These are phyloP conservation scores for Annona cherimola DNA, from an alignment of 164 flowering plant genomes.

Conservation along the genomic window DNA sequence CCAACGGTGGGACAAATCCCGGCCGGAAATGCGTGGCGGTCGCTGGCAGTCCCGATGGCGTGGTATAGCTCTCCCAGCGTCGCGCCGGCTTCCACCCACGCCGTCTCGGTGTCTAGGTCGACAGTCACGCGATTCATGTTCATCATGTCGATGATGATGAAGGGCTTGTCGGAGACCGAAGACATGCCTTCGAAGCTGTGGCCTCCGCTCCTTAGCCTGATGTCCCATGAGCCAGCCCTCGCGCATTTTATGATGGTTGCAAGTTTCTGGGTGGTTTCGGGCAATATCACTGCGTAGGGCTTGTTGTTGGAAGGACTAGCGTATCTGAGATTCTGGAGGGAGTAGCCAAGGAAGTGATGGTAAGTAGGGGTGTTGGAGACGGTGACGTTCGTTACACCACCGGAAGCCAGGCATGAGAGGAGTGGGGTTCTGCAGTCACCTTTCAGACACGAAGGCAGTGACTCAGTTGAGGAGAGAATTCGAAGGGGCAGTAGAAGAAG, in stretches of 20 bases:
- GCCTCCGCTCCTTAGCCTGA: slow-evolving; percentile 4
- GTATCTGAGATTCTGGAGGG: slow-evolving; percentile 4
- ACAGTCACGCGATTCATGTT: slow-evolving; percentile 1
- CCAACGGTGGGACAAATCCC: slow-evolving; percentile 9
- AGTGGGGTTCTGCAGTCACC: not conserved
- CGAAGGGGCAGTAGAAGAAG: not conserved
- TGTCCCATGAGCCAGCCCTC: not conserved
- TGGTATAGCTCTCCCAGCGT: slow-evolving; percentile 5
- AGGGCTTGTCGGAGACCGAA: slow-evolving; percentile 3
- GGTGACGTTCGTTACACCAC: slow-evolving; percentile 18
- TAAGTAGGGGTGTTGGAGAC: not conserved
- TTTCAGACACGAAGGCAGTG: not conserved
- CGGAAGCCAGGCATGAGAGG: slow-evolving; percentile 11
- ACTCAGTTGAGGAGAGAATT: no score
- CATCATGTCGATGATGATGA: slow-evolving; percentile 10
- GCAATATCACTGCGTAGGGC: not conserved
- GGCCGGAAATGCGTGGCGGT: slow-evolving; percentile 1
- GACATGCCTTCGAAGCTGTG: slow-evolving; percentile 10
- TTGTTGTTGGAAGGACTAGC: not conserved
- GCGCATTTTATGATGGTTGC: not conserved
- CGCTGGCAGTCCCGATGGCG: not conserved
- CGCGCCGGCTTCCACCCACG: slow-evolving; percentile 5
- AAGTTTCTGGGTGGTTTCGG: not conserved
- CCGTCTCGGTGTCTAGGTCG: slow-evolving; percentile 1
- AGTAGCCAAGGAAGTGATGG: not conserved